Percentiles rank a stretch among this genome's conserved stretches.
These are phyloP conservation scores for Jatropha podagrica DNA, from an alignment of 441 rosid species.

Conservation along the genomic window DNA sequence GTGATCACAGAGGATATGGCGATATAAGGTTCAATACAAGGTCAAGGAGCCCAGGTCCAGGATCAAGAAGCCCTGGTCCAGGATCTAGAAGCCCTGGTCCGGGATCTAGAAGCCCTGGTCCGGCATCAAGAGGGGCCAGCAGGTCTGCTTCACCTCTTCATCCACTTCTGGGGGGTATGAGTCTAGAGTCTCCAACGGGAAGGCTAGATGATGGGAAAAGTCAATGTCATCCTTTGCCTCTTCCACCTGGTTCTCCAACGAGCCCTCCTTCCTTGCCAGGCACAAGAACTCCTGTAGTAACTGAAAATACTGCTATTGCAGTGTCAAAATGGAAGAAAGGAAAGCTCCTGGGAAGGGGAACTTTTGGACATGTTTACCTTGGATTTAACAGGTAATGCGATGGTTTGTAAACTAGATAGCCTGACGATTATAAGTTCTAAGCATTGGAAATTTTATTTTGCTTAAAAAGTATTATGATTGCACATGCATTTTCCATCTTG, in stretches of 20 bases:
- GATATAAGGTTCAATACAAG: slow-evolving; percentile 42
- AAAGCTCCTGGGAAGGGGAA: slow-evolving; percentile 85
- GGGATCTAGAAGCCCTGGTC: slow-evolving; percentile 54
- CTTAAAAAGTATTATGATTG: background rate
- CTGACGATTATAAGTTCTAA: background rate
- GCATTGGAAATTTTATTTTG: background rate
- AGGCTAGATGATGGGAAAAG: slow-evolving; percentile 62
- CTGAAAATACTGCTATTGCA: slow-evolving; percentile 36
- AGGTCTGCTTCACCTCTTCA: slow-evolving; percentile 85
- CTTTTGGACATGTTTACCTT: slow-evolving; percentile 87
- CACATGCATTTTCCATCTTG: background rate
- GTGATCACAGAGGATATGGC: slow-evolving; percentile 47
- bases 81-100: slow-evolving; percentile 33
- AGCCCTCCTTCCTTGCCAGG: slow-evolving; percentile 65
- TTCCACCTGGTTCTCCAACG: slow-evolving; percentile 89
- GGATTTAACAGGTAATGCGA: slow-evolving; percentile 82
- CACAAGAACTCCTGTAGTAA: slow-evolving; percentile 37
- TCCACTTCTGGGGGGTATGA: slow-evolving; percentile 45
- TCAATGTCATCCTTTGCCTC: slow-evolving; percentile 77
- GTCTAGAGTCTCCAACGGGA: slow-evolving; percentile 63
- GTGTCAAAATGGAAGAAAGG: slow-evolving; percentile 90
- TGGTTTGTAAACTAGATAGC: slow-evolving; percentile 6
- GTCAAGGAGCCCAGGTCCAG: slow-evolving; percentile 30
- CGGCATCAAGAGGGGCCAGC: slow-evolving; percentile 55
- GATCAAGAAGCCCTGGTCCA: slow-evolving; percentile 31